Evolutionary conservation across 176 grass and related monocot genomes (phyloP), one percentile per base, ranked within the genome.

Genomic region (Ensete ventricosum): DNA sequence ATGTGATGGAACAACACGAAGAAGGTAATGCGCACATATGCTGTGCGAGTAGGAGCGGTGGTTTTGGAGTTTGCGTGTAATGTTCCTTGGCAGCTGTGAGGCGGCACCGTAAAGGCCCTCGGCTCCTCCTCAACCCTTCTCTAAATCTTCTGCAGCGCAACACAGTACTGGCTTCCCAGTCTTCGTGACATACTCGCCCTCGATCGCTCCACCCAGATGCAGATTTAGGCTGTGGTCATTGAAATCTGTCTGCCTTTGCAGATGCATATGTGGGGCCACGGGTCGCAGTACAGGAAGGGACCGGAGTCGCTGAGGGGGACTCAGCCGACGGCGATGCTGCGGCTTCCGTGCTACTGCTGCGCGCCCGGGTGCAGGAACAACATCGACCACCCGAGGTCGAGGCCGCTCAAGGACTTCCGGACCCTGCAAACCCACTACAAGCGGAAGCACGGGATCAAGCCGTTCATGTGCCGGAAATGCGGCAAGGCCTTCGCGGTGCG

Each of bases 381-480:
- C 87, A 87, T 93, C 60, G 90, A 93, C 77, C 90, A 93, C 77
- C 90, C 90, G 50, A 72, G 90, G 11, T 74, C 90, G n/a, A 85
- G 85, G 20, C 87, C 90, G 0, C 90, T 93, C 67, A 93, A 93
- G 84, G 90, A 93, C 82, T 93, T 93, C 84, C 75, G 90, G 17
- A 93, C 90, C 22, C 90, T 93, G 70, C 90, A 93, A 80, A 93
- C 90, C 51, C 90, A 93, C 84, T 93, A 93, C 90, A 89, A 87
- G 66, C 80, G 90, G 5, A 93, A 93, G 90, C 90, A 93, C 80
- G 90, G 90, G 23, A 93, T 93, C 87, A 93, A 93, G 84, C 90
- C 90, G 65, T 93, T 93, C 90, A 93, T 93, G 90, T 93, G 90
- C 87, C 90, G 90, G 82, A 93, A 93, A 82, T 93, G 90, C 80